Percentiles rank a stretch among this genome's conserved stretches.
These are phyloP conservation scores for Xylaria sp. DNA, from an alignment of 2,329 filamentous ascomycete species.

Conservation along the genomic window DNA sequence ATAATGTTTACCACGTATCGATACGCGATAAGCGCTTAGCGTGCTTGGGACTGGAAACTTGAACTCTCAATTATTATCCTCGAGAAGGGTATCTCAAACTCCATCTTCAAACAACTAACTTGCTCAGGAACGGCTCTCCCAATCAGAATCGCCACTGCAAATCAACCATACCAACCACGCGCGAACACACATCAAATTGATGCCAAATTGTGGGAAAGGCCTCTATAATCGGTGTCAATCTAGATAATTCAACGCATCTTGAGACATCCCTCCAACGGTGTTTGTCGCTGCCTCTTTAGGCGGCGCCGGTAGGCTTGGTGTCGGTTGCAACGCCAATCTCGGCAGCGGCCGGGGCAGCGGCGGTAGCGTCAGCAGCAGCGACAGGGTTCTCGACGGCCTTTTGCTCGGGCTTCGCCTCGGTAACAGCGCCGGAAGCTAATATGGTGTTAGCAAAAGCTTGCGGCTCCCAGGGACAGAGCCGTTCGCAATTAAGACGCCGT, in stretches of 20 bases:
- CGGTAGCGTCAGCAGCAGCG: conserved; percentile 32
- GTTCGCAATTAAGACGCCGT: background rate
- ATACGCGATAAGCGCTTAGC: conserved; percentile 25
- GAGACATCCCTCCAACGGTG: background rate
- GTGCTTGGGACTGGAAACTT: conserved; percentile 13
- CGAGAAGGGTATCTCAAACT: conserved; percentile 38
- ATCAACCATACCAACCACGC: background rate
- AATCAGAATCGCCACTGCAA: background rate
- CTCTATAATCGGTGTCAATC: conserved; percentile 8
- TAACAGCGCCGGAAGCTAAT: conserved; percentile 25
- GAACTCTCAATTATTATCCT: conserved; percentile 27
- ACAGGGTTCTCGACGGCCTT: conserved; percentile 28
- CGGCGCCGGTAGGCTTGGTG: conserved; percentile 17
- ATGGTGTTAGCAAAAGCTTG: conserved; percentile 21
- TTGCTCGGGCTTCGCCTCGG: conserved; percentile 12
- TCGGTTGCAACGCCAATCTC: conserved; percentile 12
- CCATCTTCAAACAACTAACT: conserved; percentile 35
- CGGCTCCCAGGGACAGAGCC: background rate
- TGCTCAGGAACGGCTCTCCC: conserved; percentile 30
- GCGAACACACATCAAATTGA: background rate
- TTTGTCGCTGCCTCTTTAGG: conserved; percentile 3
- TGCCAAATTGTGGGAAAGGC: conserved; percentile 1
- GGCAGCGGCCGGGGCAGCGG: conserved; percentile 12
- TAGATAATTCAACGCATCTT: conserved; percentile 2
- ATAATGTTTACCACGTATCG: conserved; percentile 15